Conservation (phyloP, 768 basidiomycete species). For the Suillus subalutaceus region DNA sequence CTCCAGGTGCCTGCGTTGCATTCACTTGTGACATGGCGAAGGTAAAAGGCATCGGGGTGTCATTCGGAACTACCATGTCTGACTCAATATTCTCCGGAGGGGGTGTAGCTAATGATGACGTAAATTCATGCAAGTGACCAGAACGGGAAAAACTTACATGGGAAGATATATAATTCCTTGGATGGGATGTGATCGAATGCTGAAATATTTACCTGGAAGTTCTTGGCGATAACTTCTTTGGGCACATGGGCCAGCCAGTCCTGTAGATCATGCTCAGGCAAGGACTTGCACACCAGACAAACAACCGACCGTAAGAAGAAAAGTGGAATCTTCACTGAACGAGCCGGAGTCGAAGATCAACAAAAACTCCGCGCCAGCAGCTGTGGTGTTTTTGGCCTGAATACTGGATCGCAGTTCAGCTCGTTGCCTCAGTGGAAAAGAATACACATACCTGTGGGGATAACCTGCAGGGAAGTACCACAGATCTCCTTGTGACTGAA, state of each 20-base stretch:
- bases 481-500: slow-evolving; percentile 43
- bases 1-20: slow-evolving; percentile 49
- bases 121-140: background rate
- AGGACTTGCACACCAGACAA: background rate
- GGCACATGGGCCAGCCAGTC: slow-evolving; percentile 73
- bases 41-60: slow-evolving; percentile 53
- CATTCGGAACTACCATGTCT: slow-evolving; percentile 52
- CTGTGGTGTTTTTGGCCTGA: slow-evolving; percentile 51
- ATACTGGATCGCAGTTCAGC: slow-evolving; percentile 31
- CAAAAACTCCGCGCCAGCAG: slow-evolving; percentile 56
- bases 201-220: slow-evolving; percentile 52
- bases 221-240: slow-evolving; percentile 61
- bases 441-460: slow-evolving; percentile 41
- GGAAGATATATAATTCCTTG: slow-evolving; percentile 58
- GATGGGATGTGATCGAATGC: slow-evolving; percentile 59
- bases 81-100: slow-evolving; percentile 43
- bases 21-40: slow-evolving; percentile 55
- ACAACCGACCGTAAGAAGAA: slow-evolving; percentile 39
- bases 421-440: too few species aligned
- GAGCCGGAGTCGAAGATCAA: slow-evolving; percentile 44
- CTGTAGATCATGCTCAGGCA: slow-evolving; percentile 31
- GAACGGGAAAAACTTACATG: slow-evolving; percentile 29
- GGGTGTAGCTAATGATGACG: slow-evolving; percentile 35
- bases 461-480: slow-evolving; percentile 65
- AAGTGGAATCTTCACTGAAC: slow-evolving; percentile 63